A percentile compares a stretch with the other conserved stretches of the same genome.
These are phyloP conservation scores for Cardiosporidium cionae DNA, from an alignment of 169 alveolate species.

Conservation along the genomic window DNA sequence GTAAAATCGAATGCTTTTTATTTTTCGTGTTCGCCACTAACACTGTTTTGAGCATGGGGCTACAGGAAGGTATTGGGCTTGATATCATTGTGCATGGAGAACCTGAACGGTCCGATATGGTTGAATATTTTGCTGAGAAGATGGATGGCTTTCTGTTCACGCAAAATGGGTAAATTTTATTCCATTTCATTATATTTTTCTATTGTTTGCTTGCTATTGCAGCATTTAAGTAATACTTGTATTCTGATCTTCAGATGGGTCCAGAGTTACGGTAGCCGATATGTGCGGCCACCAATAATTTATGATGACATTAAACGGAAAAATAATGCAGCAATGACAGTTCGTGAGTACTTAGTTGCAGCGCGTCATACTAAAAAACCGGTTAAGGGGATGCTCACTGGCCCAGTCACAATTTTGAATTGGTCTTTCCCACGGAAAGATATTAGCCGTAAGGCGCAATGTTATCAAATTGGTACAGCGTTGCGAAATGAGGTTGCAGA, in stretches of 20 bases:
- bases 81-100: conserved; percentile 10
- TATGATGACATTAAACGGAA: background rate
- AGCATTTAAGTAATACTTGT: background rate
- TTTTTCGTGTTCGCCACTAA: background rate
- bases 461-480: background rate
- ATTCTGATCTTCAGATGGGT: conserved; percentile 3
- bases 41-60: background rate
- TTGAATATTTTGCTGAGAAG: conserved; percentile 1
- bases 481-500: conserved; percentile 5
- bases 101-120: conserved; percentile 11
- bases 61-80: conserved; percentile 2
- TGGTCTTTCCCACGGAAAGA: conserved; percentile 4
- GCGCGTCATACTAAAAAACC: background rate
- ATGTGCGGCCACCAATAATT: conserved; percentile 5
- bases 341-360: conserved; percentile 3
- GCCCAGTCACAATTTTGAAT: conserved; percentile 1
- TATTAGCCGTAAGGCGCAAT: conserved; percentile 5
- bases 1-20: too few relatives aligned
- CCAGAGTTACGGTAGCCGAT: conserved; percentile 5
- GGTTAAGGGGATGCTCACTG: conserved; percentile 12
- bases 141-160: conserved; percentile 10
- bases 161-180: background rate
- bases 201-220: background rate
- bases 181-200: conserved; percentile 1
- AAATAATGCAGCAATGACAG: background rate